Conservation (phyloP, 768 basidiomycete species). For the Pisolithus sp. region DNA sequence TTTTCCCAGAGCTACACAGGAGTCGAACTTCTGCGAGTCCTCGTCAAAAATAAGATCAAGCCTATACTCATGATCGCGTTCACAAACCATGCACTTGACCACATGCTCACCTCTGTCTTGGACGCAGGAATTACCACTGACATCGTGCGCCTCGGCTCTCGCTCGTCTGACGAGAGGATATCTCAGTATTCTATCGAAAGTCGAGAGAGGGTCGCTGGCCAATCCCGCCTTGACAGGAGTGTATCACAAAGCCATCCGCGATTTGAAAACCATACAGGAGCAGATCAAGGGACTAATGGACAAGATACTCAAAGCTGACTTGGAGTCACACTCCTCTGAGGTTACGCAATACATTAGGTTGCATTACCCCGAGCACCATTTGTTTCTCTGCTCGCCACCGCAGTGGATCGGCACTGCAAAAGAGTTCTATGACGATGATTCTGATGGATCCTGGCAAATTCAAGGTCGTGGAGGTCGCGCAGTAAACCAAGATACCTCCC, state of each 20-base stretch:
- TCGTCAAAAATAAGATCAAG: slow-evolving; percentile 45
- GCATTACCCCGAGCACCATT: slow-evolving; percentile 44
- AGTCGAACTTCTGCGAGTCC: slow-evolving; percentile 59
- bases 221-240: slow-evolving; percentile 35
- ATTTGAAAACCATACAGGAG: slow-evolving; percentile 40
- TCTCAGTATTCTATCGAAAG: slow-evolving; percentile 54
- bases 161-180: slow-evolving; percentile 55
- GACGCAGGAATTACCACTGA: slow-evolving; percentile 58
- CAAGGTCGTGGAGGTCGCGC: slow-evolving; percentile 24
- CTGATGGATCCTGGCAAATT: slow-evolving; percentile 28
- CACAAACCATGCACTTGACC: slow-evolving; percentile 78
- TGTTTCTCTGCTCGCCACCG: slow-evolving; percentile 38
- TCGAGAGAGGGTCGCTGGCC: slow-evolving; percentile 40
- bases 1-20: slow-evolving; percentile 53
- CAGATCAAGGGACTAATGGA: slow-evolving; percentile 44
- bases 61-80: slow-evolving; percentile 59
- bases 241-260: slow-evolving; percentile 28
- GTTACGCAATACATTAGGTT: slow-evolving; percentile 37
- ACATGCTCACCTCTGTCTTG: slow-evolving; percentile 58
- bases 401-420: slow-evolving; percentile 36
- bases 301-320: slow-evolving; percentile 28
- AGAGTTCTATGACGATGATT: slow-evolving; percentile 10
- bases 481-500: slow-evolving; percentile 18
- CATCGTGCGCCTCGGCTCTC: slow-evolving; percentile 65
- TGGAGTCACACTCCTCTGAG: slow-evolving; percentile 30